phyloP scores from a whole-genome alignment of 176 grass and related monocot genomes.

The Chloris gayana region DNA sequence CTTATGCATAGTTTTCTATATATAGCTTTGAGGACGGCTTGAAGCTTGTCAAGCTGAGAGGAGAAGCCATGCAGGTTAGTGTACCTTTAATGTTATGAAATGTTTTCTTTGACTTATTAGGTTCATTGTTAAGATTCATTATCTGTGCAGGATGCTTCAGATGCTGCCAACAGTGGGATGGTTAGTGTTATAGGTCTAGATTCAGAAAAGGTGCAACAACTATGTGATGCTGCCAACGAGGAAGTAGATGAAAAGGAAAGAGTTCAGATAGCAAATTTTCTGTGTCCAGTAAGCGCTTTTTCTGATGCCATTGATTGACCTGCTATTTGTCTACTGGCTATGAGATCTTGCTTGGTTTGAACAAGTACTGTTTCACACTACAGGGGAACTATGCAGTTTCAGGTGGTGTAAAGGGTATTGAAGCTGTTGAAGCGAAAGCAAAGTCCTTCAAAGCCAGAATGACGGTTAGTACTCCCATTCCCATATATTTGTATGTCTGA shows the following conservation, averaged over 20 bases:
- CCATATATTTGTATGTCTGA: background rate
- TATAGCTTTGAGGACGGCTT: conserved; percentile 98
- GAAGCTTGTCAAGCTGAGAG: conserved; percentile 98
- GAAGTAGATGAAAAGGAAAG: conserved; percentile 83
- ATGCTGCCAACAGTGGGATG: conserved; percentile 88
- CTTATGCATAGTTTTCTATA: conserved; percentile 3
- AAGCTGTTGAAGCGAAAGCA: conserved; percentile 94
- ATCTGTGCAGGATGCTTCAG: conserved; percentile 78
- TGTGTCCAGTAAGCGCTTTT: conserved; percentile 74
- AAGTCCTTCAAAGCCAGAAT: conserved; percentile 98
- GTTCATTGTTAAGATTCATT: conserved; percentile 24
- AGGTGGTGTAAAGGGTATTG: conserved; percentile 93
- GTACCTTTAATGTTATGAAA: conserved; percentile 1
- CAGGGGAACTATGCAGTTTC: conserved; percentile 98
- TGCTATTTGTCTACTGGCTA: background rate
- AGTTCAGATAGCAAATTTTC: conserved; percentile 92
- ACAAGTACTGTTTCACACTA: conserved; percentile 21
- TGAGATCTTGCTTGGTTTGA: conserved; percentile 15
- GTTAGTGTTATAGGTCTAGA: conserved; percentile 97
- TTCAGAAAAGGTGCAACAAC: conserved; percentile 91
- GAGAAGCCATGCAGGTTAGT: conserved; percentile 97
- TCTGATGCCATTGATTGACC: background rate
- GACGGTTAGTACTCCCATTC: conserved; percentile 82
- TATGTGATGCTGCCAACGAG: conserved; percentile 90
- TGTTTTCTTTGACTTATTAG: conserved; percentile 10